phyloP scores from a whole-genome alignment of 108 stramenopile species.

The Cyclotella sp. region DNA sequence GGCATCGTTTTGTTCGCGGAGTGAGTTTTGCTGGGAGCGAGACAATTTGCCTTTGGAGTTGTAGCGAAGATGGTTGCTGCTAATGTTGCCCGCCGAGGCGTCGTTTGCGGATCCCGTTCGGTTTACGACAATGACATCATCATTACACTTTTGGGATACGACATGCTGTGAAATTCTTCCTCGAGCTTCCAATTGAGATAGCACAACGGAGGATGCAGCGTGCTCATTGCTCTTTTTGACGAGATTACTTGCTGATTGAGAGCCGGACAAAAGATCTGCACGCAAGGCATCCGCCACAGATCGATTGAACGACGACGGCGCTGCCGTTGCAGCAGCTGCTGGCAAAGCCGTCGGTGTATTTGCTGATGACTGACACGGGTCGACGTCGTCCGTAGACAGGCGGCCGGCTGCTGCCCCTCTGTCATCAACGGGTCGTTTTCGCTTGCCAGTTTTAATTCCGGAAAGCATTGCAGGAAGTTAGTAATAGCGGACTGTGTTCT shows the following conservation, averaged over 20 bases:
- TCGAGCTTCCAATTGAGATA: slow-evolving; percentile 21
- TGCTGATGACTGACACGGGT: neutral
- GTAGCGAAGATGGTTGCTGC: slow-evolving; percentile 19
- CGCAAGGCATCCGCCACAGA: slow-evolving; percentile 65
- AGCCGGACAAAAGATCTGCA: slow-evolving; percentile 36
- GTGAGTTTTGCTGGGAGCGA: slow-evolving; percentile 21
- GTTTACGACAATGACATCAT: slow-evolving; percentile 14
- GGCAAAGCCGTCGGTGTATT: neutral
- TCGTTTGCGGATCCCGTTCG: neutral
- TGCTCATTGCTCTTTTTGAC: neutral
- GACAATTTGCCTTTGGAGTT: slow-evolving; percentile 39
- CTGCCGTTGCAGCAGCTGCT: neutral
- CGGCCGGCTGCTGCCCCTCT: neutral
- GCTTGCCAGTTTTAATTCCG: slow-evolving; percentile 72
- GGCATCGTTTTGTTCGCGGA: slow-evolving; percentile 46
- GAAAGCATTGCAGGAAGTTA: slow-evolving; percentile 53
- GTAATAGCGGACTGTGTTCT: no score
- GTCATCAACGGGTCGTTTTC: slow-evolving; percentile 46
- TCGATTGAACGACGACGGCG: slow-evolving; percentile 34
- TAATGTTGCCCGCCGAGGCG: neutral
- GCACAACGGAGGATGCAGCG: neutral
- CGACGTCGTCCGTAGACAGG: neutral
- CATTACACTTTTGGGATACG: neutral
- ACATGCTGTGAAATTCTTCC: slow-evolving; percentile 36
- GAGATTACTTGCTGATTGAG: neutral